These are phyloP conservation scores for Lunularia cruciata DNA, from an alignment of 225 moss, liverwort and hornwort genomes.

Conservation along the genomic window DNA sequence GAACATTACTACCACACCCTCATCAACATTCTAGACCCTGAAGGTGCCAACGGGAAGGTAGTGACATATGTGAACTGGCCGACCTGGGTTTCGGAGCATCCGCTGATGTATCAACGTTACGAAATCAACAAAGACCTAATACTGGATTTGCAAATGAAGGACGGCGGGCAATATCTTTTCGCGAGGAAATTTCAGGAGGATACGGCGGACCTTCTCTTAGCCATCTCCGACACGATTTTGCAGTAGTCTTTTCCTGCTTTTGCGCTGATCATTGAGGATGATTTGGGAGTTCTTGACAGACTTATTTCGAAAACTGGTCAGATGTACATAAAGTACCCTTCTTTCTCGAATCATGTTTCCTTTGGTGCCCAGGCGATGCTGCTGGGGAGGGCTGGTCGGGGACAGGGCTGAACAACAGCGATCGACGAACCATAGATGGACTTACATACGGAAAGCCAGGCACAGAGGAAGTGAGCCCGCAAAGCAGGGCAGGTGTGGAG, in stretches of 20 bases:
- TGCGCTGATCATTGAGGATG: not conserved
- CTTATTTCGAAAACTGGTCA: not conserved
- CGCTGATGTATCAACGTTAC: conserved; percentile 18
- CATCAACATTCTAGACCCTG: conserved; percentile 44
- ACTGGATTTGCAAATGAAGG: conserved; percentile 22
- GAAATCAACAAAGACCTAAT: conserved; percentile 25
- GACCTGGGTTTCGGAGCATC: conserved; percentile 42
- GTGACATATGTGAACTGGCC: conserved; percentile 45
- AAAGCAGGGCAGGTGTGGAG: not conserved
- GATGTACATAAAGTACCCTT: conserved; percentile 14
- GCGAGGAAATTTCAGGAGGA: conserved; percentile 38
- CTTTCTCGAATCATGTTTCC: not conserved
- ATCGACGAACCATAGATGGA: too few species aligned
- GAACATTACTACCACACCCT: conserved; percentile 50
- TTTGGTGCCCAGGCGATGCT: not conserved
- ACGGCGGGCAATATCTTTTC: conserved; percentile 35
- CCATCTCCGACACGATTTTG: conserved; percentile 28
- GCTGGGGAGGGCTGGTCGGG: not conserved
- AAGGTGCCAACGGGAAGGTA: conserved; percentile 31
- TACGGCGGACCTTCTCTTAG: conserved; percentile 35
- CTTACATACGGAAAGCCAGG: not conserved
- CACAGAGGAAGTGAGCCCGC: not conserved
- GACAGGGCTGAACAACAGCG: not conserved
- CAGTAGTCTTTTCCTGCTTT: conserved; percentile 6
- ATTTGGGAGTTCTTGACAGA: too few species aligned